Conservation (phyloP, 2,329 filamentous ascomycete genomes). For the Fusarium chlamydosporum region DNA sequence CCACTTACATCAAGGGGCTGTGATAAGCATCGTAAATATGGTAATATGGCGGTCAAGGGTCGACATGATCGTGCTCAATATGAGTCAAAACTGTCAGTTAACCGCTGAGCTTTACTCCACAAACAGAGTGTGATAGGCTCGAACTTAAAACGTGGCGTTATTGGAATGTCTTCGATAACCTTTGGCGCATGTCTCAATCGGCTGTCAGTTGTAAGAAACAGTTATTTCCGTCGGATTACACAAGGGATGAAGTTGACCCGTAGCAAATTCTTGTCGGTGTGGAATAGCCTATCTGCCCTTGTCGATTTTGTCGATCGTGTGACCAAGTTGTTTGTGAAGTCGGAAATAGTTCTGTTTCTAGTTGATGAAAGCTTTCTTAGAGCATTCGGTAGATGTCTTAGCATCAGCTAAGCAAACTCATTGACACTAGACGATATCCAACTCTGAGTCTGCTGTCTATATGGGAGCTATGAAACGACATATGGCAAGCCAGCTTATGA, state of each 20-base stretch:
- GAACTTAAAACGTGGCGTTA: no score
- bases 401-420: no score
- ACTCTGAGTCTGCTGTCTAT: no score
- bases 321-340: no score
- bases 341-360: no score
- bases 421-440: no score
- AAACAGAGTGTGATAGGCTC: not conserved
- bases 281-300: no score
- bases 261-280: no score
- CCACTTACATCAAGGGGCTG: not conserved
- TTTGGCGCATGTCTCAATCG: not conserved
- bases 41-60: not conserved
- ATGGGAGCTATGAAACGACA: not conserved
- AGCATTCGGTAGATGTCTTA: no score
- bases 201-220: not conserved
- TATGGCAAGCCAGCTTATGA: not conserved
- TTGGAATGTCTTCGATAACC: not conserved
- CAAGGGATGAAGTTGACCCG: not conserved
- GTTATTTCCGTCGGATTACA: conserved; percentile 13
- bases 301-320: no score
- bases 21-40: not conserved
- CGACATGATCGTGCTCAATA: not conserved
- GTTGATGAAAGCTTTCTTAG: no score
- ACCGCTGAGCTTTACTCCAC: not conserved
- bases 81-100: not conserved